Conservation (phyloP, 192 early-diverging fungal genomes). For the Helicostylum pulchrum region DNA sequence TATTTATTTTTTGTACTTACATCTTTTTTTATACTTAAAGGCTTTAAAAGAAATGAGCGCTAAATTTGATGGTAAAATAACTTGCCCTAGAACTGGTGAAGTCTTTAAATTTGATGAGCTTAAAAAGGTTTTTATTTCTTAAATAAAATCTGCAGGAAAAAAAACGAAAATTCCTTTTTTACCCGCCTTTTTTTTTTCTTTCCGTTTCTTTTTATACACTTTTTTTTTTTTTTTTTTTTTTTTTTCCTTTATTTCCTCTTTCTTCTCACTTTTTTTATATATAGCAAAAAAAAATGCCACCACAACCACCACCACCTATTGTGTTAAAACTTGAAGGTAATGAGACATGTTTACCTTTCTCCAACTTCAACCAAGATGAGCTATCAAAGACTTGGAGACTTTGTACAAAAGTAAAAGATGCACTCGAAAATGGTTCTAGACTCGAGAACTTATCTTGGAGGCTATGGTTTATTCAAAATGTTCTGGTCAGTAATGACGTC, state of each 20-base stretch:
- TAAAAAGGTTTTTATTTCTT: slow-evolving; percentile 80
- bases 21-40: slow-evolving; percentile 23
- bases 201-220: neutral
- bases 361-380: slow-evolving; percentile 70
- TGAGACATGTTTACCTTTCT: slow-evolving; percentile 65
- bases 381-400: slow-evolving; percentile 73
- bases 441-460: slow-evolving; percentile 84
- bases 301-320: slow-evolving; percentile 43
- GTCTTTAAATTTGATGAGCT: slow-evolving; percentile 53
- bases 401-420: slow-evolving; percentile 80
- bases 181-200: neutral
- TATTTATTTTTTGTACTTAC: neutral
- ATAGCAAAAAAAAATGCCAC: slow-evolving; percentile 41
- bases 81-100: slow-evolving; percentile 68
- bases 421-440: slow-evolving; percentile 73
- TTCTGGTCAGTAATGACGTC: slow-evolving; percentile 14
- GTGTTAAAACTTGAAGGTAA: slow-evolving; percentile 69
- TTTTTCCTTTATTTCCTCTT: neutral
- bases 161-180: too few relatives aligned
- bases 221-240: neutral
- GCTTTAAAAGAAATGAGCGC: slow-evolving; percentile 67
- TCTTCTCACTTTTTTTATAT: neutral
- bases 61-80: slow-evolving; percentile 64
- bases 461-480: slow-evolving; percentile 77
- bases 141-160: neutral